Conservation (phyloP, 2,329 filamentous ascomycete species). For the Fusarium sp. region DNA sequence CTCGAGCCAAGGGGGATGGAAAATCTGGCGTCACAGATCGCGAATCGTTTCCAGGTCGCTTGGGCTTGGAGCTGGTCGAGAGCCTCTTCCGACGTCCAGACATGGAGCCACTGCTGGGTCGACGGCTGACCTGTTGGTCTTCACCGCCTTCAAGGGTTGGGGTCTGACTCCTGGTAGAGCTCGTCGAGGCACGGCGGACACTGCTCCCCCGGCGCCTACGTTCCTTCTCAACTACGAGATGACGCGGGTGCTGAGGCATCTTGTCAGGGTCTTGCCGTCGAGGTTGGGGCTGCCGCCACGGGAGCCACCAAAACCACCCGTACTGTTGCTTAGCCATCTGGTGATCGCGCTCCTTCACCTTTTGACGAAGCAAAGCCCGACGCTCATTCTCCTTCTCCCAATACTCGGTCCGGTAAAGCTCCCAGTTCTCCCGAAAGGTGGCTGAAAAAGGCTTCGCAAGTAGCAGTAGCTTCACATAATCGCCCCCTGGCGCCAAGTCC, state of each 20-base stretch:
- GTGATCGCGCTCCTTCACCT: constrained; percentile 78
- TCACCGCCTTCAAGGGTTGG: constrained; percentile 63
- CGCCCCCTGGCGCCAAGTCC: constrained; percentile 90
- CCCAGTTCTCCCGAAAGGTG: constrained; percentile 97
- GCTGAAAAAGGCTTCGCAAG: constrained; percentile 96
- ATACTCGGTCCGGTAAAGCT: constrained; percentile 92
- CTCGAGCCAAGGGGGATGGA: constrained; percentile 67
- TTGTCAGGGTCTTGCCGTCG: constrained; percentile 58
- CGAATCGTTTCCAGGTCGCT: constrained; percentile 63
- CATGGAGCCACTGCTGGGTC: constrained; percentile 64
- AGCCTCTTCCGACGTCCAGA: constrained; percentile 69
- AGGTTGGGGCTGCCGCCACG: constrained; percentile 68
- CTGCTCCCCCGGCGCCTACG: constrained; percentile 67
- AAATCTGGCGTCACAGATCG: constrained; percentile 70
- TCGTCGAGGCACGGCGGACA: constrained; percentile 67
- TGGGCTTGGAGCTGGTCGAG: constrained; percentile 59
- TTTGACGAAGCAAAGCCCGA: constrained; percentile 78
- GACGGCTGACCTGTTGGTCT: constrained; percentile 59
- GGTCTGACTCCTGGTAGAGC: constrained; percentile 66
- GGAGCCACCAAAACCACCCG: constrained; percentile 89
- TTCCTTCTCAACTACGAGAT: constrained; percentile 62
- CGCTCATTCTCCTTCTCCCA: constrained; percentile 98
- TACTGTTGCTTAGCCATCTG: constrained; percentile 78
- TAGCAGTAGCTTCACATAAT: constrained; percentile 91
- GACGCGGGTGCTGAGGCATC: constrained; percentile 56